Percentiles rank a stretch among this genome's conserved stretches.
Conservation (phyloP, 106 monocot species). For the Platanthera guangdongensis region DNA sequence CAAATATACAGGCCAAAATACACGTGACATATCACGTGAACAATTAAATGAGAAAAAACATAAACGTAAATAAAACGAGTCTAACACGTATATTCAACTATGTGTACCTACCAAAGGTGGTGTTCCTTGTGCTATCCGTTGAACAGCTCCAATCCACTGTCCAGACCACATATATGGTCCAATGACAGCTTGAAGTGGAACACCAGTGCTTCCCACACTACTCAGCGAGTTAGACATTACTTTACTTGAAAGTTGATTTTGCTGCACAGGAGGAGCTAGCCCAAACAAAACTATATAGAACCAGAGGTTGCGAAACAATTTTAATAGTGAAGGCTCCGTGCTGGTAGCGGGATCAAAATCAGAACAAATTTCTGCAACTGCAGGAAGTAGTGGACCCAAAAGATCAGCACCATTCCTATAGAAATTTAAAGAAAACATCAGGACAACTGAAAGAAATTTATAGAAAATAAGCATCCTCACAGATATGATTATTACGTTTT, state of each 20-base stretch:
- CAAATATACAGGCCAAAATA: too few relatives aligned
- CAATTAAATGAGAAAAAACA: too few relatives aligned
- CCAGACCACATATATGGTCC: constrained; percentile 90
- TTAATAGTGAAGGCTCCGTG: constrained; percentile 81
- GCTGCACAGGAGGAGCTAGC: constrained; percentile 81
- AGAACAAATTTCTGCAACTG: constrained; percentile 97
- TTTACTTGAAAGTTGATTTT: constrained; percentile 49
- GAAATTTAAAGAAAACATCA: constrained; percentile 6
- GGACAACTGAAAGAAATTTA: background rate
- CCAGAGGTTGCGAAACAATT: constrained; percentile 95
- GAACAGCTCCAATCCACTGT: constrained; percentile 75
- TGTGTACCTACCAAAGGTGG: constrained; percentile 74
- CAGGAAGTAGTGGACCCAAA: constrained; percentile 90
- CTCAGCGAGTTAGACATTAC: constrained; percentile 51
- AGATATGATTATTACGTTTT: background rate
- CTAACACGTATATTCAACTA: background rate
- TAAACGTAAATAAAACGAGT: too few relatives aligned
- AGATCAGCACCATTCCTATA: constrained; percentile 96
- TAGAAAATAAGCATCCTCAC: background rate
- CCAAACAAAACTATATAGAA: constrained; percentile 97
- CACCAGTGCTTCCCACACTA: constrained; percentile 50
- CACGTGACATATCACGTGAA: too few relatives aligned
- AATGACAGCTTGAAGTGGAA: constrained; percentile 67
- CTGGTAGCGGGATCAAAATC: constrained; percentile 78
- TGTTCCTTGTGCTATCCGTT: constrained; percentile 79